These are phyloP conservation scores for Abrus precatorius DNA, from an alignment of 306 rosid genomes.

Conservation along the genomic window DNA sequence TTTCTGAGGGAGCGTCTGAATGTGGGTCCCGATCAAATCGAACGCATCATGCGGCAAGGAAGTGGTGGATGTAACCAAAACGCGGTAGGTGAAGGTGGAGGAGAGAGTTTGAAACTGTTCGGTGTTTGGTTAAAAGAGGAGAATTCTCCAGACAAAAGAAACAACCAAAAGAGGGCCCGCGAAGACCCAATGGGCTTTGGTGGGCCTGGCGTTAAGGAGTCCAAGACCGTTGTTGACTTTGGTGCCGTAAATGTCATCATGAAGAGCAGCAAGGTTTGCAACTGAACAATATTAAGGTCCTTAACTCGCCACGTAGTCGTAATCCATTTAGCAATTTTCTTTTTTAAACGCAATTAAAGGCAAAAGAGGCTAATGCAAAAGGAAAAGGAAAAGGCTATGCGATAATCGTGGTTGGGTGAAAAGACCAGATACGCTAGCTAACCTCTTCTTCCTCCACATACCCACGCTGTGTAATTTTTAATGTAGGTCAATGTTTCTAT, in stretches of 20 bases:
- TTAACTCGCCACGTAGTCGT: conserved; percentile 15
- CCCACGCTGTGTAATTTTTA: neutral
- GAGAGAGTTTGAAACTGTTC: conserved; percentile 76
- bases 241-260: conserved; percentile 45
- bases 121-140: conserved; percentile 87
- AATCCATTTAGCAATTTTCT: neutral
- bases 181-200: conserved; percentile 60
- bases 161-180: conserved; percentile 51
- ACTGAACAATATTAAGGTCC: conserved; percentile 41
- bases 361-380: neutral
- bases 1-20: conserved; percentile 65
- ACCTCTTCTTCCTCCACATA: neutral
- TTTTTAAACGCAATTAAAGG: neutral
- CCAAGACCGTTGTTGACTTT: conserved; percentile 60
- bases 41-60: conserved; percentile 64
- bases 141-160: conserved; percentile 32
- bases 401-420: conserved; percentile 31
- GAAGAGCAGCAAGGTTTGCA: conserved; percentile 69
- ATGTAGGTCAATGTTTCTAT: conserved; percentile 20
- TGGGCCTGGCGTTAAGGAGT: conserved; percentile 59
- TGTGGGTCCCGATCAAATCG: conserved; percentile 82
- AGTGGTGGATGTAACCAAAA: conserved; percentile 35
- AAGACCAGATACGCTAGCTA: neutral
- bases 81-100: conserved; percentile 43
- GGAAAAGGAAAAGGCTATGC: neutral